Percentiles rank a stretch among this genome's conserved stretches.
These are phyloP conservation scores for Hyaloscypha variabilis DNA, from an alignment of 495 filamentous ascomycete species.

Conservation along the genomic window DNA sequence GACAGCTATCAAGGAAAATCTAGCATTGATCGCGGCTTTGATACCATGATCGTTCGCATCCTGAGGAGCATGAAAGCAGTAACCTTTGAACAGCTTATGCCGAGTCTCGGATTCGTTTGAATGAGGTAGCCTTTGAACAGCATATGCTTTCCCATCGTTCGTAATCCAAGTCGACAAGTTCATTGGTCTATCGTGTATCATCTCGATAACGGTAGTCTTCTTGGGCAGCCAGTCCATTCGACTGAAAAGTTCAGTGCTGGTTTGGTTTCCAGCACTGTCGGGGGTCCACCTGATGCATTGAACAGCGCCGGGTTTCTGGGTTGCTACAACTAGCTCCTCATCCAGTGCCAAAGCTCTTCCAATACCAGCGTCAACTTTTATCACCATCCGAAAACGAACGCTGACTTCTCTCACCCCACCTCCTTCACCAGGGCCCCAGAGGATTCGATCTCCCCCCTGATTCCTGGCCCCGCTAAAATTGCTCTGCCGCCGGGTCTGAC, in stretches of 20 bases:
- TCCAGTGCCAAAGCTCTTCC: constrained; percentile 85
- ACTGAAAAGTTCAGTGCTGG: constrained; percentile 86
- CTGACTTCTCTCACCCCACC: constrained; percentile 83
- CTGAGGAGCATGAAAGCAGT: constrained; percentile 83
- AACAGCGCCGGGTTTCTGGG: constrained; percentile 87
- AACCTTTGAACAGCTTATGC: constrained; percentile 81
- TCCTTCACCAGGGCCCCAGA: constrained; percentile 71
- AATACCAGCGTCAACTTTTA: constrained; percentile 97
- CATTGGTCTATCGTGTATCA: constrained; percentile 98
- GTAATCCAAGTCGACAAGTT: constrained; percentile 94
- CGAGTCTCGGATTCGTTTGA: constrained; percentile 35
- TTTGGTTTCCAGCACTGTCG: constrained; percentile 79
- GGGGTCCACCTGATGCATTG: constrained; percentile 96
- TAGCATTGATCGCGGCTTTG: constrained; percentile 84
- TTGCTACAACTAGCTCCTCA: constrained; percentile 91
- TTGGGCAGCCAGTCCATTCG: constrained; percentile 83
- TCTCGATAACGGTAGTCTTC: constrained; percentile 74
- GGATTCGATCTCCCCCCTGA: constrained; percentile 55
- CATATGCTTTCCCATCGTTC: constrained; percentile 86
- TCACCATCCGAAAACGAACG: constrained; percentile 93
- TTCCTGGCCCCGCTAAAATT: constrained; percentile 61
- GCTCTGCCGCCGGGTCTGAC: constrained; percentile 72
- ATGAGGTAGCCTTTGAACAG: constrained; percentile 72
- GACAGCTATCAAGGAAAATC: constrained; percentile 90
- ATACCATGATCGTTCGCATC: constrained; percentile 60